Evolutionary conservation across 805 yeast species (phyloP).

Genomic region (Teunomyces kruisii): DNA sequence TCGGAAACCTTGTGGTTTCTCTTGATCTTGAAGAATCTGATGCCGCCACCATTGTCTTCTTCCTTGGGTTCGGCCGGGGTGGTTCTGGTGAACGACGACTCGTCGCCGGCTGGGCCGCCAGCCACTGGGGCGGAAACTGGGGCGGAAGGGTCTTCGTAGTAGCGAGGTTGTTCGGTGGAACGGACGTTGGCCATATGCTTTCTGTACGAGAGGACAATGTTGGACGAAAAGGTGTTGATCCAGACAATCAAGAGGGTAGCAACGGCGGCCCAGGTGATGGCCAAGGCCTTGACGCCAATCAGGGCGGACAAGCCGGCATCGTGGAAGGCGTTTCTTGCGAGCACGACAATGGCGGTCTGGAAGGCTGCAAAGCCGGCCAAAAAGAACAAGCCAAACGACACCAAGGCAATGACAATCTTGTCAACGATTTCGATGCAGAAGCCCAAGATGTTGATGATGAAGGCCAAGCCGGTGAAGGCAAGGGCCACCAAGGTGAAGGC

Average conservation of each 20-base stretch:
- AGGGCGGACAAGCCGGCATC: slow-evolving; percentile 43
- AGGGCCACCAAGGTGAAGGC: slow-evolving; percentile 45
- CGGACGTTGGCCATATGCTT: slow-evolving; percentile 46
- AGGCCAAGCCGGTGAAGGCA: slow-evolving; percentile 61
- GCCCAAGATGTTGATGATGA: slow-evolving; percentile 54
- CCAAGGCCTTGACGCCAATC: slow-evolving; percentile 59
- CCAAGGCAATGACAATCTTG: slow-evolving; percentile 53
- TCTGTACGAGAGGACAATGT: slow-evolving; percentile 49
- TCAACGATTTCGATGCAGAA: slow-evolving; percentile 57
- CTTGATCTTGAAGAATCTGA: slow-evolving; percentile 75
- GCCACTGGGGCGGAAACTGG: slow-evolving; percentile 9
- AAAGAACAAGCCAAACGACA: slow-evolving; percentile 52
- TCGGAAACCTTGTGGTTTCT: slow-evolving; percentile 47
- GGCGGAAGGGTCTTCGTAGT: slow-evolving; percentile 16
- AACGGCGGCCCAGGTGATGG: slow-evolving; percentile 70
- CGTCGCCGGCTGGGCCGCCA: slow-evolving; percentile 34
- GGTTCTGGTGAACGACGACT: slow-evolving; percentile 43
- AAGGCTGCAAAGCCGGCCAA: slow-evolving; percentile 63
- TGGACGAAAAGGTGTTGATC: slow-evolving; percentile 52
- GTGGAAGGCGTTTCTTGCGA: slow-evolving; percentile 70
- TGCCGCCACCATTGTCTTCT: slow-evolving; percentile 52
- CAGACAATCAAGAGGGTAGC: slow-evolving; percentile 50
- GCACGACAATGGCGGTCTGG: slow-evolving; percentile 74
- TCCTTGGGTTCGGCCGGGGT: slow-evolving; percentile 27
- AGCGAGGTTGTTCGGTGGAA: slow-evolving; percentile 21